Base-by-base conservation (phyloP, 768 basidiomycete genomes). In the Cyclocybe aegerita region DNA sequence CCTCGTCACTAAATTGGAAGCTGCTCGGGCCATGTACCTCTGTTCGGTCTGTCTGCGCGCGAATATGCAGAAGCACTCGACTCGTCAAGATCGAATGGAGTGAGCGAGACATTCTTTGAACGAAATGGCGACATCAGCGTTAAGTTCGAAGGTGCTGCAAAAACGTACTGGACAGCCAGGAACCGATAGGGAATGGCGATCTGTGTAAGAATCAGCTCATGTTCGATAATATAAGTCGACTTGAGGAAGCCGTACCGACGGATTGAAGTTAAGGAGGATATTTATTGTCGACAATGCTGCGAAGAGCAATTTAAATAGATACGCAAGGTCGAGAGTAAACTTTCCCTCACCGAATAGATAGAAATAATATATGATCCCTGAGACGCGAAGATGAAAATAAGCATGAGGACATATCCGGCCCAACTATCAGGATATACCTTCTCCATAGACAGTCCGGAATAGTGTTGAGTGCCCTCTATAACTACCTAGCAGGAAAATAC, bases 291-390 rank as follows among this genome's bases (percentile, higher is more conserved):
- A 54, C 16, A 57, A 39, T 12, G 38, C 56, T 57, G 32, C 4
- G n/a, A 9, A 9, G 2, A 29, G 9, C 3, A 39, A 14, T 8
- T 5, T 10, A 12, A 8, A 46, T 11, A 49, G 14, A 16, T 2
- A 30, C 39, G 16, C 7, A 10, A 12, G 9, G 3, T n/a, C 0
- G 9, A 17, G 5, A 30, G 15, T 16, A 11, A 46, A n/a, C 7
- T 36, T 1, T 31, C 23, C 49, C 50, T 45, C 35, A 58, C 56
- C 39, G 23, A 54, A 58, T 8, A 58, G 42, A 40, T 54, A 54
- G 9, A 58, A 23, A 34, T 58, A 58, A 42, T 53, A 58, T 16
- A 55, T 32, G 6, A 54, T 45, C 12, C 53, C 56, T 52, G 44
- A 3, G 5, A 9, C 2, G 30, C n/a, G 42, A 30, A 33, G 15